Percentiles rank a stretch among this genome's conserved stretches.
Evolutionary conservation across 306 rosid genomes (phyloP).

Genomic region (Sindora glabra): DNA sequence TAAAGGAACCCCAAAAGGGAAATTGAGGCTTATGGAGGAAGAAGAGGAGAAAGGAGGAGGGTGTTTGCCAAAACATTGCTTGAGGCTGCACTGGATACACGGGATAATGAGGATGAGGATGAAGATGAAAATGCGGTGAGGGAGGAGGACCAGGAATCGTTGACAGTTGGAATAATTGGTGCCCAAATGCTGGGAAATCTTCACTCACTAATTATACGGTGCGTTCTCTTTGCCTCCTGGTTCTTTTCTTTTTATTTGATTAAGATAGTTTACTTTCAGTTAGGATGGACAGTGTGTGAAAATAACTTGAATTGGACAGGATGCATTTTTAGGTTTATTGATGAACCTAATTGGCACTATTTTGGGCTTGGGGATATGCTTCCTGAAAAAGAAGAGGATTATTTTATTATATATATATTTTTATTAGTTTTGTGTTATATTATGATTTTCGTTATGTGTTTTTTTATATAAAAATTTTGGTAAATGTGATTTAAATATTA

Average conservation of each 20-base stretch:
- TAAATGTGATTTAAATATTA: neutral
- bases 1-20: slow-evolving; percentile 27
- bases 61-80: slow-evolving; percentile 68
- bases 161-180: slow-evolving; percentile 84
- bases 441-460: neutral
- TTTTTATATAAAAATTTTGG: no score
- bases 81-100: slow-evolving; percentile 46
- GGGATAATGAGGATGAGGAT: slow-evolving; percentile 24
- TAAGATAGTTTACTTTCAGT: neutral
- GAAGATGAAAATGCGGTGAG: slow-evolving; percentile 24
- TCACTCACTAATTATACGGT: slow-evolving; percentile 87
- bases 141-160: slow-evolving; percentile 81
- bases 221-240: neutral
- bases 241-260: neutral
- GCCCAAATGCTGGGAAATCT: slow-evolving; percentile 98
- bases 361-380: no score
- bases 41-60: slow-evolving; percentile 54
- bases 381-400: no score
- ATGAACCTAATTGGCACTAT: no score
- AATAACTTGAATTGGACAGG: no score
- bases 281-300: no score
- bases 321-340: no score
- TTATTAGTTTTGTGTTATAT: no score
- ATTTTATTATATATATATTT: no score
- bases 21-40: slow-evolving; percentile 27